These are phyloP conservation scores for Botryotinia calthae DNA, from an alignment of 2,329 filamentous ascomycete species.

Conservation along the genomic window DNA sequence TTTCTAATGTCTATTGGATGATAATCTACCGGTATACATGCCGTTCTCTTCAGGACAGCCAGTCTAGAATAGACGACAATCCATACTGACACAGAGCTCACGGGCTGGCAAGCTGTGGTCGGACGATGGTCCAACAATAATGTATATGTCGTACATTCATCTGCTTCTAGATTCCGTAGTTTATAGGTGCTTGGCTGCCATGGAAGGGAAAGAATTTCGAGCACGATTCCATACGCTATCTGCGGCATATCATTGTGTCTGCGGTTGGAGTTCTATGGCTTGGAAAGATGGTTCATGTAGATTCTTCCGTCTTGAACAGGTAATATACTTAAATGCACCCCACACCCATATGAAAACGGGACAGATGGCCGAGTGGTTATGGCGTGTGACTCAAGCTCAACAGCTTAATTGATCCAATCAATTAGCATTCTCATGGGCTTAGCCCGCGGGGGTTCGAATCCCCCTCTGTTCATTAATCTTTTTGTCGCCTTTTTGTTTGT, in stretches of 20 bases:
- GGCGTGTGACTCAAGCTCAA: conserved; percentile 22
- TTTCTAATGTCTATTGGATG: not conserved
- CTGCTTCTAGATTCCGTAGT: not conserved
- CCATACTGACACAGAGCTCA: not conserved
- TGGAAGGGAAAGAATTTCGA: not conserved
- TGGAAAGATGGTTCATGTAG: not conserved
- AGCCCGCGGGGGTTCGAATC: conserved; percentile 22
- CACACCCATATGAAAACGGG: fast-evolving
- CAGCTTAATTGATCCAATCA: conserved; percentile 11
- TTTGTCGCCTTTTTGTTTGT: not conserved
- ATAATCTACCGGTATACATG: not conserved
- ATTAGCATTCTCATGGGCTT: conserved; percentile 20
- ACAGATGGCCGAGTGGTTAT: conserved; percentile 23
- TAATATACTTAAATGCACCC: not conserved
- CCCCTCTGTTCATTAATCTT: conserved; percentile 12
- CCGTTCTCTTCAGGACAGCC: not conserved
- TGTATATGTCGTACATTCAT: too few relatives aligned
- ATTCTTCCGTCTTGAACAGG: fast-evolving
- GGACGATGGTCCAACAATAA: not conserved
- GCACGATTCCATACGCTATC: not conserved
- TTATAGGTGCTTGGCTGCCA: not conserved
- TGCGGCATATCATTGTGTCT: not conserved
- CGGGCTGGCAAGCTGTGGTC: not conserved
- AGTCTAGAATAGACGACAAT: not conserved
- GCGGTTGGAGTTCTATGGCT: not conserved